Base-by-base conservation (phyloP, 495 filamentous ascomycete genomes). In the Penicillium egyptiacum region DNA sequence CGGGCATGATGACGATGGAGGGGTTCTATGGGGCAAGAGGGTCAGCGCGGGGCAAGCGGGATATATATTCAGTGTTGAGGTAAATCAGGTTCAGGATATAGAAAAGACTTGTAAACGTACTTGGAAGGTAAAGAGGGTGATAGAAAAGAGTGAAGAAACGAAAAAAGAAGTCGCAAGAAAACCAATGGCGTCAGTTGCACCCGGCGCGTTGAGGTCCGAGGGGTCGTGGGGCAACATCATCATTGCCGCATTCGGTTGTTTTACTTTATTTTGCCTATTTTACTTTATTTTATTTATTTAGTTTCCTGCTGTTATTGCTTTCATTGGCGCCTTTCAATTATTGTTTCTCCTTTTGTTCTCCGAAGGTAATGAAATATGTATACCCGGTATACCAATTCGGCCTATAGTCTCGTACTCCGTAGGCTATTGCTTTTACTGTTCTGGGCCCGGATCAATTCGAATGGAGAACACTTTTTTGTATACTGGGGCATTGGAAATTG, bases 161-260 rank as follows among this genome's bases (percentile, higher is more conserved):
- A 49, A 64, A 55, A n/a, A 53, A 57, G 55, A 58, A 14, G 41
- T 55, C 62, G 31, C 49, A 66, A 43, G 57, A 60, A 61, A 53
- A 54, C 44, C 56, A 56, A 65, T 70, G 66, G 58, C 66, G 69
- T 73, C 66, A 66, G 71, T 46, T 11, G 53, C 30, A 20, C 41
- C 70, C 74, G 74, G 74, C 64, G 60, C 70, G 68, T 65, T 76
- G 74, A 59, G 72, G 70, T 76, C 73, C 73, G 73, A 68, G 67
- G 69, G 68, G 66, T 60, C 67, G 68, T 69, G 66, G 71, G 69
- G 67, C 68, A 57, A 55, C 66, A 63, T 61, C 63, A 67, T 68
- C 63, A 68, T 68, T 68, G 63, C 66, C 63, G 66, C 66, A 68
- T 66, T 63, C 62, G 49, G 55, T n/a, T 23, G 4, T 37, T 52